Base-by-base conservation (phyloP, 371 early-diverging fungal species). In the Rhizopus stolonifer region DNA sequence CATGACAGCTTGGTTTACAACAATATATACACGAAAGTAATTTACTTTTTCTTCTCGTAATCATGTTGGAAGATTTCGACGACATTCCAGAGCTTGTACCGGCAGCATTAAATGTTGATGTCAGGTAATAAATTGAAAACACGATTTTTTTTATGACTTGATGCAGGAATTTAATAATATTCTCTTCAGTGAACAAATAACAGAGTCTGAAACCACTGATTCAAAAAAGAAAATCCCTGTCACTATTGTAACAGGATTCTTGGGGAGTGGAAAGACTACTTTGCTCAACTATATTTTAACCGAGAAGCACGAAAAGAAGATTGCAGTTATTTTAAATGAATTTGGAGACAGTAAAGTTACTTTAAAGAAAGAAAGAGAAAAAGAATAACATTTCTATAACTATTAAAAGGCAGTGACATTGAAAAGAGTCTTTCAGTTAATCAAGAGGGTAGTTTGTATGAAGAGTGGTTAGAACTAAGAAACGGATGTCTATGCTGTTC, bases 401-500 rank as follows among this genome's bases (percentile, higher is more conserved):
- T n/a, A 11, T 31, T 7, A 13, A 29, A 44, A 90, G 89, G 87
- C 50, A 86, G 90, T 19, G 96, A 91, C n/a, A 94, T 96, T 55
- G 98, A 96, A 66, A 92, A 94, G 65, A 85, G 93, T 25, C 70
- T 96, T 51, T 89, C 91, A 5, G 78, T 93, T 19, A 82, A 88
- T 46, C 64, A 74, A 57, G 87, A 88, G 46, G 94, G 95, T 18
- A 87, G 83, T 24, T 74, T 89, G 43, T 89, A 90, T 21, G 95
- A 96, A 56, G 97, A 97, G 59, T 98, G 98, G 98, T 77, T 98
- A 14, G 98, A 98, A 56, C 74, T 98, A 49, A 82, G 85, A 46
- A 98, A 98, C 69, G 98, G 98, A 0, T 98, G 98, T 56, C 72
- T 98, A 45, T 98, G 98, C 70, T 98, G 98, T 69, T 89, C 95